These are phyloP conservation scores for Cladophialophora carrionii DNA, from an alignment of 2,329 filamentous ascomycete species.

Conservation along the genomic window DNA sequence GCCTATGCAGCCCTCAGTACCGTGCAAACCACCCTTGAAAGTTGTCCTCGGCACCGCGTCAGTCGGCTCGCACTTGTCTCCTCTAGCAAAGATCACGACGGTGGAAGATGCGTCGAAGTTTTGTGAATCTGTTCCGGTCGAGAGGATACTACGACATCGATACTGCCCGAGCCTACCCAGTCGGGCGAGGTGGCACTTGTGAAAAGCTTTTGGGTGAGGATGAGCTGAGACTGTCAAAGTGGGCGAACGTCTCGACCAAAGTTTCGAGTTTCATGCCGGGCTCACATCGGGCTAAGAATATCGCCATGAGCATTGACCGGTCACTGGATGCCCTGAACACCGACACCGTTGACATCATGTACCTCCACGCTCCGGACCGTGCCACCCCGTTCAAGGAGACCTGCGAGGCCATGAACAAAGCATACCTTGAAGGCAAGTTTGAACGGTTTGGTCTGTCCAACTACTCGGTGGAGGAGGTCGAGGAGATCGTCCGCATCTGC, in stretches of 20 bases:
- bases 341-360: slow-evolving; percentile 43
- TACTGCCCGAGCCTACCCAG: slow-evolving; percentile 41
- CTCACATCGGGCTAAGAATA: slow-evolving; percentile 39
- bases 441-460: slow-evolving; percentile 55
- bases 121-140: slow-evolving; percentile 37
- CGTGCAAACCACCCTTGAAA: slow-evolving; percentile 37
- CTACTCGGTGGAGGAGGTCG: slow-evolving; percentile 51
- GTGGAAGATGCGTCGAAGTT: slow-evolving; percentile 37
- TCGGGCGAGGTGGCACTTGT: slow-evolving; percentile 39
- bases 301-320: slow-evolving; percentile 38
- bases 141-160: slow-evolving; percentile 40
- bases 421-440: slow-evolving; percentile 50
- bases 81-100: slow-evolving; percentile 40
- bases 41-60: slow-evolving; percentile 40
- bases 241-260: slow-evolving; percentile 40
- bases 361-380: slow-evolving; percentile 54
- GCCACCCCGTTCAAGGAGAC: slow-evolving; percentile 50
- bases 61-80: slow-evolving; percentile 38
- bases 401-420: slow-evolving; percentile 49
- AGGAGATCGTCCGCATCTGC: slow-evolving; percentile 51
- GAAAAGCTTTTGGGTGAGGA: slow-evolving; percentile 40
- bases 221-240: slow-evolving; percentile 35
- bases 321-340: slow-evolving; percentile 39
- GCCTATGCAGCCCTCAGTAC: slow-evolving; percentile 26
- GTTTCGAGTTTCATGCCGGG: slow-evolving; percentile 39